These are phyloP conservation scores for Umbelopsis isabellina DNA, from an alignment of 192 early-diverging fungal species.

Conservation along the genomic window DNA sequence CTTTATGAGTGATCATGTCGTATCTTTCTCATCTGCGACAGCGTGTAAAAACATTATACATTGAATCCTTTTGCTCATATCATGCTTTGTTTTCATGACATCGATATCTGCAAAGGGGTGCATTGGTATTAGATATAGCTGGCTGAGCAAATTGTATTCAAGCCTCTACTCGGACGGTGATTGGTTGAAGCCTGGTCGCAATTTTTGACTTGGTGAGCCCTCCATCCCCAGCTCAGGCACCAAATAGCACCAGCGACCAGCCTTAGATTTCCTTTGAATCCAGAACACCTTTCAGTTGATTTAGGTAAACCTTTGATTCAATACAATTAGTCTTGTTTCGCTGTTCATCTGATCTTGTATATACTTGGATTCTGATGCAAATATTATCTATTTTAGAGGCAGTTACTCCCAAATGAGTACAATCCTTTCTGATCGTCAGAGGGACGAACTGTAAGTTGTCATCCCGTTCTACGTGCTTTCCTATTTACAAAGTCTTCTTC, in stretches of 20 bases:
- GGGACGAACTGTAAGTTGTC: slow-evolving; percentile 69
- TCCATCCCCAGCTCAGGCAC: slow-evolving; percentile 14
- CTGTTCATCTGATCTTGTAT: neutral
- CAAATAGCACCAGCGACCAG: neutral
- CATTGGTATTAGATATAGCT: too few relatives aligned
- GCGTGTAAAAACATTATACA: too few relatives aligned
- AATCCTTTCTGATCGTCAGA: slow-evolving; percentile 71
- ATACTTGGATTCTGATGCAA: slow-evolving; percentile 10
- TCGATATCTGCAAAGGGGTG: too few relatives aligned
- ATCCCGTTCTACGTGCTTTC: slow-evolving; percentile 15
- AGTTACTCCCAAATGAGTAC: slow-evolving; percentile 41
- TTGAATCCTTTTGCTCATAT: too few relatives aligned
- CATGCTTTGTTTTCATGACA: too few relatives aligned
- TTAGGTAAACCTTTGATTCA: neutral
- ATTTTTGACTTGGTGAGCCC: slow-evolving; percentile 11
- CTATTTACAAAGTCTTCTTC: neutral
- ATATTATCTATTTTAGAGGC: slow-evolving; percentile 18
- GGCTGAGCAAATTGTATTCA: neutral
- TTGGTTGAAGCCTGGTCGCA: slow-evolving; percentile 2
- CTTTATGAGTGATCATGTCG: too few relatives aligned
- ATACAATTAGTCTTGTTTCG: neutral
- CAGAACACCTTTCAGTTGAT: slow-evolving; percentile 16
- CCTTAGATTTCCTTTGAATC: slow-evolving; percentile 6
- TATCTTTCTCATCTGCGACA: too few relatives aligned
- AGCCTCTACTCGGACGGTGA: neutral